Base-by-base conservation (phyloP, 331 rosid species). In the Telfairia occidentalis region DNA sequence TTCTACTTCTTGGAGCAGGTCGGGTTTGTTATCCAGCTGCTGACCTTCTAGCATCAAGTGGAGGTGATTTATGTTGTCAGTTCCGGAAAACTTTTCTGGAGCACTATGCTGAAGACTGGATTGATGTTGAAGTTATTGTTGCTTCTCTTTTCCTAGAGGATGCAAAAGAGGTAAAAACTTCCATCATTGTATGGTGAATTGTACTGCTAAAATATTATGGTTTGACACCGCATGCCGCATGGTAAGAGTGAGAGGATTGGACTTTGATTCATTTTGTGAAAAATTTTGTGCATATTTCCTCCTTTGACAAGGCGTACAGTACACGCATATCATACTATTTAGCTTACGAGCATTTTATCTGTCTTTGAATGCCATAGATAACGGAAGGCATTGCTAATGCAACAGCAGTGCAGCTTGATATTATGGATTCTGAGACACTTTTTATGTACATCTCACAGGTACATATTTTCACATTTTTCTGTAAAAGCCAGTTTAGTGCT, bases 21-120 rank as follows among this genome's bases (percentile, higher is more conserved):
- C 85, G 97, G 63, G 97, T 94, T 78, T 94, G 98, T 81, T 90
- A 82, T 79, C 98, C 98, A 55, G 97, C 98, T 55, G 96, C 90
- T 1, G 89, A 90, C 78, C 78, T 94, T 80, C 71, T 94, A 77
- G 87, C 91, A 21, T 89, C 97, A 73, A 15, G 82, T 71, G 89
- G 96, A 83, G 83, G 71, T 32, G 58, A 15, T 70, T 82, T 92
- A 66, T 83, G 87, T 46, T 63, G 74, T 38, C 80, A 79, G 28
- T 82, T 85, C 87, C 76, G 45, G 79, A 81, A 86, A 82, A 71
- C 86, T 76, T 78, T 78, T 76, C 50, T 81, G 43, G 91, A 85
- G 77, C 85, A 88, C 63, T 86, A 88, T 74, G 74, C 78, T 29
- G 94, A 89, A 67, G 90, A 81, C 67, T 82, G 83, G 71, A 86